Conservation (phyloP, 129 eudicot genomes). For the Ambrosia artemisiifolia region DNA sequence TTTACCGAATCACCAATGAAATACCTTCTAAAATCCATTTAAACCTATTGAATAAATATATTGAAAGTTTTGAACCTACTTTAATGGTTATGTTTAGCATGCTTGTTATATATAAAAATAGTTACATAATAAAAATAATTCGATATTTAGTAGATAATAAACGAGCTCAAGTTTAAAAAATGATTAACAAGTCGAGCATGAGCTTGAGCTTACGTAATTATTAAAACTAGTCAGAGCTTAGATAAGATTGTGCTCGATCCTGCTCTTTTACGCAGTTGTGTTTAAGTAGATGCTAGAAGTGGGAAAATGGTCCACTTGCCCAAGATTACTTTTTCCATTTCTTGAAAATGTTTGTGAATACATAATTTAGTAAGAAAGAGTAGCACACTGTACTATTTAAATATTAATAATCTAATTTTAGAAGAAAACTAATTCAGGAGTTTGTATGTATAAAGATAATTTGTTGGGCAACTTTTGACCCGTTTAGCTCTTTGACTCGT, state of each 20-base stretch:
- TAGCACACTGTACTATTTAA: not conserved
- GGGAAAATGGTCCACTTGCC: not conserved
- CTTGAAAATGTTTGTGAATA: not conserved
- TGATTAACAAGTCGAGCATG: too few relatives aligned
- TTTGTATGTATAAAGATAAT: not conserved
- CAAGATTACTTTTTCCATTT: not conserved
- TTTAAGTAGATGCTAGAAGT: not conserved
- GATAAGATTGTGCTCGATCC: too few relatives aligned
- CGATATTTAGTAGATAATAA: too few relatives aligned
- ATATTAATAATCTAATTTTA: too few relatives aligned
- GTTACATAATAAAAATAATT: too few relatives aligned
- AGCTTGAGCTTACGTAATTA: too few relatives aligned
- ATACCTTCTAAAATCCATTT: not conserved
- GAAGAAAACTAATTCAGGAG: not conserved
- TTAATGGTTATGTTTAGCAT: constrained; percentile 2
- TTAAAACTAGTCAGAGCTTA: too few relatives aligned
- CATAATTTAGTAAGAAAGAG: not conserved
- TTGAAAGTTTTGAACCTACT: not conserved
- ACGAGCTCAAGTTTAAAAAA: too few relatives aligned
- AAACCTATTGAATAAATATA: not conserved
- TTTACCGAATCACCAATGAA: not conserved
- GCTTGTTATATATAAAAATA: not conserved
- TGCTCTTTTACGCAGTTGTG: too few relatives aligned
- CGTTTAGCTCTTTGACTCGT: not conserved
- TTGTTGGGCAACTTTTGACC: not conserved